Conservation (phyloP, 495 filamentous ascomycete genomes). For the Neurospora sp. region DNA sequence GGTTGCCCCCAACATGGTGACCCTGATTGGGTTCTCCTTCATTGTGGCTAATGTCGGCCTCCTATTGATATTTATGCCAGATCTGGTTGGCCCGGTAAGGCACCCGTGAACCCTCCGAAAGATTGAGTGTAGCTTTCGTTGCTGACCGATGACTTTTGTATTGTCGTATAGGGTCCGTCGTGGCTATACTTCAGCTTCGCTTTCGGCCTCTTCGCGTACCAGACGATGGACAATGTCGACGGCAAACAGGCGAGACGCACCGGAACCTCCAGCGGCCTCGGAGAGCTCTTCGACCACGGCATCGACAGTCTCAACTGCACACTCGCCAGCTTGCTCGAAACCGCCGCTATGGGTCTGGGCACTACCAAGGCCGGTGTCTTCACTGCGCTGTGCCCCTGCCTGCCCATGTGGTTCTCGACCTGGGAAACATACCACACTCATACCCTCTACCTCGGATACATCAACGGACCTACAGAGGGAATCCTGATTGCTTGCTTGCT, state of each 20-base stretch:
- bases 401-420: conserved; percentile 98
- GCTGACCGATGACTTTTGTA: neutral
- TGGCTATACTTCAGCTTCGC: conserved; percentile 96
- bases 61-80: conserved; percentile 75
- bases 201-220: conserved; percentile 93
- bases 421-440: conserved; percentile 99
- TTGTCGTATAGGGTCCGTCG: conserved; percentile 52
- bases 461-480: conserved; percentile 96
- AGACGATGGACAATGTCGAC: conserved; percentile 97
- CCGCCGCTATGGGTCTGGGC: conserved; percentile 83
- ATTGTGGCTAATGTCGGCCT: conserved; percentile 79
- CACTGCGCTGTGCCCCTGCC: conserved; percentile 79
- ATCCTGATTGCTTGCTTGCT: conserved; percentile 76
- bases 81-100: conserved; percentile 80
- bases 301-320: conserved; percentile 98
- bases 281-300: conserved; percentile 96
- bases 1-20: conserved; percentile 97
- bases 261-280: conserved; percentile 86
- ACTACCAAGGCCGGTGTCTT: conserved; percentile 73
- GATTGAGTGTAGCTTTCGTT: neutral
- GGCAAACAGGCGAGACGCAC: conserved; percentile 95
- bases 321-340: conserved; percentile 76
- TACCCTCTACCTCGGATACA: conserved; percentile 89
- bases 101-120: neutral
- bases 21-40: conserved; percentile 87